Percentiles rank a stretch among this genome's conserved stretches.
These are phyloP conservation scores for Mycoemilia scoparia DNA, from an alignment of 192 early-diverging fungal species.

Conservation along the genomic window DNA sequence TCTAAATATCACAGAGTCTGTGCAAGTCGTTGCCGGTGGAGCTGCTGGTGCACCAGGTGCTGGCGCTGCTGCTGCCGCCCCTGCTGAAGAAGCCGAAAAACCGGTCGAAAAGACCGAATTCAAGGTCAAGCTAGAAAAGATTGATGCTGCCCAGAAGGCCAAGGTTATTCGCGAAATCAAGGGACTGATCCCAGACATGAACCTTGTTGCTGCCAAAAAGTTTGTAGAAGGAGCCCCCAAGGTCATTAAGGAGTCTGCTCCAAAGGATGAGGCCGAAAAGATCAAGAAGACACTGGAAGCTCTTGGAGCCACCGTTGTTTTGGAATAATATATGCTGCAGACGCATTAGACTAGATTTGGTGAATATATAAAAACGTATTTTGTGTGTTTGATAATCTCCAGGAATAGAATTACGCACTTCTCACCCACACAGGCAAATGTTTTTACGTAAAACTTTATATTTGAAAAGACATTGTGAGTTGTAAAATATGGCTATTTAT, in stretches of 20 bases:
- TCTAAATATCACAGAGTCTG: conserved; percentile 85
- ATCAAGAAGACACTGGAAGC: conserved; percentile 87
- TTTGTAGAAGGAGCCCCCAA: conserved; percentile 97
- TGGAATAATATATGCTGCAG: conserved; percentile 81
- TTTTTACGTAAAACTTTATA: too few relatives aligned
- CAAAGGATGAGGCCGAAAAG: conserved; percentile 96
- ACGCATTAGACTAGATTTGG: too few relatives aligned
- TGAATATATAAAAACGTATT: background rate
- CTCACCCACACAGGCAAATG: too few relatives aligned
- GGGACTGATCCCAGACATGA: conserved; percentile 77
- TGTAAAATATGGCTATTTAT: too few relatives aligned
- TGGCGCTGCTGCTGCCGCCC: conserved; percentile 46
- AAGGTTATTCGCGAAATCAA: conserved; percentile 98
- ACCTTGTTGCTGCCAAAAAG: conserved; percentile 98
- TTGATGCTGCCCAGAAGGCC: conserved; percentile 84
- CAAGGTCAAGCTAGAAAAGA: conserved; percentile 89
- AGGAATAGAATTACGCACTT: background rate
- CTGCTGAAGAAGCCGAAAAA: conserved; percentile 65
- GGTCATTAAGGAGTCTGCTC: conserved; percentile 71
- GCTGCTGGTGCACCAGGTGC: conserved; percentile 37
- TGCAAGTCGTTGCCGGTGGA: conserved; percentile 56
- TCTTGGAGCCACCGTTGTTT: conserved; percentile 77
- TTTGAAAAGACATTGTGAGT: too few relatives aligned
- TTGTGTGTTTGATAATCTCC: background rate
- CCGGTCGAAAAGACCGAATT: conserved; percentile 83